phyloP scores from a whole-genome alignment of 371 early-diverging fungal genomes.

The Mucor lusitanicus region DNA sequence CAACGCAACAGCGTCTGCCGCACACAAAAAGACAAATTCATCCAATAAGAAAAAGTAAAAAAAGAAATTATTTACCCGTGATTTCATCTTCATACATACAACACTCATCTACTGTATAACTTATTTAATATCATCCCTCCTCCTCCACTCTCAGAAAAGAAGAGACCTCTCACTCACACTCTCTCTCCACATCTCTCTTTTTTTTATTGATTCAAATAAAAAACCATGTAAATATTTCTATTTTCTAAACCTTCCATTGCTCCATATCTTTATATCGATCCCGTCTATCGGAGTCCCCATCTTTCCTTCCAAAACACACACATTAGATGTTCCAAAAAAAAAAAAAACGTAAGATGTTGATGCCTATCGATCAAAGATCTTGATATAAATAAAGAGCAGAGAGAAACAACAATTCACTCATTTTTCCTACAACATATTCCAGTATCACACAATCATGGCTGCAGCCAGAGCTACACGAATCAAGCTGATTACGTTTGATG shows the following conservation, averaged over 20 bases:
- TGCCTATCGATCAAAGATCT: not conserved
- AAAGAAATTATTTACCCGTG: not conserved
- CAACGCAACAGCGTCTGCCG: not conserved
- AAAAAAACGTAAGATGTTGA: slow-evolving; percentile 5
- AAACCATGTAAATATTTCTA: not conserved
- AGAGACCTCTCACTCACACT: not conserved
- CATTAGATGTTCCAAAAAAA: not conserved
- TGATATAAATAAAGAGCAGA: not conserved
- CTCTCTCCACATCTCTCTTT: not conserved
- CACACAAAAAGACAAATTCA: not conserved
- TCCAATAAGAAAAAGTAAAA: slow-evolving; percentile 4
- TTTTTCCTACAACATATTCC: not conserved
- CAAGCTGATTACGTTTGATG: slow-evolving; percentile 42
- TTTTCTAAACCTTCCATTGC: not conserved
- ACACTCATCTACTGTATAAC: not conserved
- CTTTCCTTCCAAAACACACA: not conserved
- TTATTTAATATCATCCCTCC: not conserved
- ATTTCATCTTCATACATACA: not conserved
- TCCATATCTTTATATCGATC: not conserved
- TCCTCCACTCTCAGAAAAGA: not conserved
- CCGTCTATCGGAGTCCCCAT: not conserved
- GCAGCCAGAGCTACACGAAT: slow-evolving; percentile 18
- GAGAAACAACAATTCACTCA: not conserved
- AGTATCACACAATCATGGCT: not conserved
- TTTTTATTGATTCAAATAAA: not conserved